Evolutionary conservation across 2,329 filamentous ascomycete genomes (phyloP).

Genomic region (Penicillium occitanis): DNA sequence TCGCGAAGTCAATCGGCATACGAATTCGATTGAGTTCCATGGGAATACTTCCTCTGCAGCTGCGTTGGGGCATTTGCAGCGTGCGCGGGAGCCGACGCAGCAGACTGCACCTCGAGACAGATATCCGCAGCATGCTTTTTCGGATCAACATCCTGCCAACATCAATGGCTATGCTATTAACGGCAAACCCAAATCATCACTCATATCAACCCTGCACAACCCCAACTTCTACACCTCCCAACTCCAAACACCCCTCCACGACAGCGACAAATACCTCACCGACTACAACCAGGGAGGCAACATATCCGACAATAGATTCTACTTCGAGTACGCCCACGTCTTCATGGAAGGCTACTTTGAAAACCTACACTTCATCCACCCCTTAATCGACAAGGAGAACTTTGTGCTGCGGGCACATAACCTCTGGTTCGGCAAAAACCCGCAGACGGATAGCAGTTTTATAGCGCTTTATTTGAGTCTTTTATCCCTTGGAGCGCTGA

Average conservation of each 20-base stretch:
- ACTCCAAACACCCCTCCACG: conserved; percentile 7
- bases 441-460: conserved; percentile 43
- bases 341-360: conserved; percentile 52
- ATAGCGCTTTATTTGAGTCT: conserved; percentile 51
- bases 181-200: conserved; percentile 26
- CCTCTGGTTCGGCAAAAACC: conserved; percentile 41
- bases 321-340: conserved; percentile 47
- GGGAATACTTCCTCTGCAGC: conserved; percentile 51
- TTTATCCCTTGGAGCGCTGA: conserved; percentile 49
- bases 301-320: conserved; percentile 30
- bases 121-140: neutral
- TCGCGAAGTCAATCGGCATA: conserved; percentile 48
- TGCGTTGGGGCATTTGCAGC: conserved; percentile 45
- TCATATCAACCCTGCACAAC: conserved; percentile 50
- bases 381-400: conserved; percentile 49
- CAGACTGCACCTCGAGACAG: neutral
- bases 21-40: conserved; percentile 50
- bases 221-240: conserved; percentile 43
- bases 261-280: conserved; percentile 19
- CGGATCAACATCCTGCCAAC: neutral
- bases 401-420: conserved; percentile 47
- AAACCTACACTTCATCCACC: conserved; percentile 51
- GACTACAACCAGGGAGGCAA: conserved; percentile 27
- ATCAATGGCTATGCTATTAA: neutral
- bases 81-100: conserved; percentile 26